A percentile compares a stretch with the other conserved stretches of the same genome.
Conservation (phyloP, 116 monocot species). For the Phalaenopsis hybrid region DNA sequence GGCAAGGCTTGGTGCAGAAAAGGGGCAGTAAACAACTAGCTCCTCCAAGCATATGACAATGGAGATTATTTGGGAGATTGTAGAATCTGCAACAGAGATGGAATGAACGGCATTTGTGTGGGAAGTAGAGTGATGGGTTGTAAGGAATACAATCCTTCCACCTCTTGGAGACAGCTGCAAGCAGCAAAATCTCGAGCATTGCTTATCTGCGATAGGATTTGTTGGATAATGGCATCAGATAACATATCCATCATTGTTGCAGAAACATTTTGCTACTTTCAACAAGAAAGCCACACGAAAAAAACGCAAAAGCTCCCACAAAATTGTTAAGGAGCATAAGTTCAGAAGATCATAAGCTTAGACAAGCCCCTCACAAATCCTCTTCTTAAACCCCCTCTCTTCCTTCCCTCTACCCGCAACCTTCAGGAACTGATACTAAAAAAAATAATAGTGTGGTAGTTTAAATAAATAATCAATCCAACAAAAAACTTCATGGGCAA, state of each 20-base stretch:
- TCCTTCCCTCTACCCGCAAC: too few species aligned
- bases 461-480: too few species aligned
- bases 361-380: too few species aligned
- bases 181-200: constrained; percentile 67
- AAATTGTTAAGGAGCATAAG: too few species aligned
- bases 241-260: constrained; percentile 46
- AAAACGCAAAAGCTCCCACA: too few species aligned
- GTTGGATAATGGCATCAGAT: constrained; percentile 69
- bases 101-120: constrained; percentile 56
- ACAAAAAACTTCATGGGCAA: too few species aligned
- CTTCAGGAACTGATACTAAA: too few species aligned
- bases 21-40: constrained; percentile 84
- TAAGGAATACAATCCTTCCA: constrained; percentile 59
- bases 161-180: constrained; percentile 50
- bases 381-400: too few species aligned
- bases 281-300: too few species aligned
- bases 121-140: constrained; percentile 74
- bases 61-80: constrained; percentile 53
- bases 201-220: constrained; percentile 62
- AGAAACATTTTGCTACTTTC: too few species aligned
- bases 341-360: too few species aligned
- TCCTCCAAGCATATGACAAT: constrained; percentile 39
- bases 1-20: constrained; percentile 40
- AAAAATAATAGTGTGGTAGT: too few species aligned
- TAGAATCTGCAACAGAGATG: constrained; percentile 25